phyloP scores from a whole-genome alignment of 129 eudicot species.

The Sambucus nigra region DNA sequence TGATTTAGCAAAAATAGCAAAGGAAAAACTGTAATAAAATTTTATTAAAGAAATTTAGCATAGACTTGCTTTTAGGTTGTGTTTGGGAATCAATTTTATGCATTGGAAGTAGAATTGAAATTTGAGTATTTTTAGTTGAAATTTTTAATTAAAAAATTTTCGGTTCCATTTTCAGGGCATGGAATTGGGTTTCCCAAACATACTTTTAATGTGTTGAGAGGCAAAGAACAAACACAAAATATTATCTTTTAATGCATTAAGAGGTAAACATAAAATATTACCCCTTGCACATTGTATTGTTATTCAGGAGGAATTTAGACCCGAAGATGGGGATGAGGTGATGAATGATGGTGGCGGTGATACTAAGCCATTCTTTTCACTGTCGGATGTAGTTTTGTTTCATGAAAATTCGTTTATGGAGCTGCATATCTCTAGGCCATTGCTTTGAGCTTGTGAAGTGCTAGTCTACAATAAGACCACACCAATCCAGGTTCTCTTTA shows the following conservation, averaged over 20 bases:
- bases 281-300: not conserved
- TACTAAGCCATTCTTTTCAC: conserved; percentile 43
- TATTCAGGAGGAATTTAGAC: conserved; percentile 53
- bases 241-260: not conserved
- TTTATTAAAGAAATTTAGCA: no score
- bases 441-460: conserved; percentile 88
- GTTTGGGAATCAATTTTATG: no score
- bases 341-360: conserved; percentile 28
- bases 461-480: conserved; percentile 84
- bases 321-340: conserved; percentile 65
- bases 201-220: no score
- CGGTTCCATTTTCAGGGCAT: no score
- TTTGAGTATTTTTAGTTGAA: no score
- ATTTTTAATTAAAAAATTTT: no score
- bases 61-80: no score
- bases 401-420: conserved; percentile 80
- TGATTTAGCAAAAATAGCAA: no score
- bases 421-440: conserved; percentile 80
- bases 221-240: no score
- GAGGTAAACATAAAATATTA: not conserved
- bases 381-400: conserved; percentile 63
- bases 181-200: no score
- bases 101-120: no score
- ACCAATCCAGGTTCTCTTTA: conserved; percentile 71
- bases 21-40: no score